Evolutionary conservation across 176 grass and related monocot genomes (phyloP), one percentile per base, ranked within the genome.

Genomic region (Juncus inflexus): DNA sequence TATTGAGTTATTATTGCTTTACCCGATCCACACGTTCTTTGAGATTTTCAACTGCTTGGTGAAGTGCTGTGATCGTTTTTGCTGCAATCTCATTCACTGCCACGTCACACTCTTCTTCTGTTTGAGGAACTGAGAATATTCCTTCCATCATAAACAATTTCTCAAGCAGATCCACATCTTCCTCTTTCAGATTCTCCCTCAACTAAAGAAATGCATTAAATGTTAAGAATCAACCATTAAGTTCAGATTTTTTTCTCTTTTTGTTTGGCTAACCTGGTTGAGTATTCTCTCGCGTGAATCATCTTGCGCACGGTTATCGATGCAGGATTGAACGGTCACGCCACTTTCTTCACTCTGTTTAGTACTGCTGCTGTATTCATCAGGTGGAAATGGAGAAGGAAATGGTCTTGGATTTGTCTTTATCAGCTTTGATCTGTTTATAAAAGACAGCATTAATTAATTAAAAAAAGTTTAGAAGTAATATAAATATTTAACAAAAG

Each of bases 141-240:
- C 83, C 86, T 77, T 95, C 86, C 35, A 57, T 76, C 28, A 72
- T 56, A 65, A 86, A 86, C 59, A 95, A 54, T 35, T 87, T 81
- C 53, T 84, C 83, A 45, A 90, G 67, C 39, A 95, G 67, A 39
- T 84, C 75, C 8, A 86, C 75, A 71, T 95, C 80, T 75, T 84
- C 86, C 38, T 95, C 83, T 61, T 83, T 90, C 66, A 95, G 70
- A 66, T 82, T 84, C 76, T 81, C 61, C 72, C 80, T 90, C 73
- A 95, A 77, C 90, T 95, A 84, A 37, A 73, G 12, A 86, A 9
- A 59, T 76, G 37, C 4, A 74, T 72, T 70, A 7, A 41, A 13
- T 35, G 54, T 7, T 60, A 61, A 61, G 53, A 41, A 52, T 12
- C 12, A 10, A 37, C 28, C 3, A n/a, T 8, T 19, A 7, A 3